Evolutionary conservation across 306 rosid species (phyloP), one percentile per base, ranked within the genome.

Genomic region (Benincasa hispida): DNA sequence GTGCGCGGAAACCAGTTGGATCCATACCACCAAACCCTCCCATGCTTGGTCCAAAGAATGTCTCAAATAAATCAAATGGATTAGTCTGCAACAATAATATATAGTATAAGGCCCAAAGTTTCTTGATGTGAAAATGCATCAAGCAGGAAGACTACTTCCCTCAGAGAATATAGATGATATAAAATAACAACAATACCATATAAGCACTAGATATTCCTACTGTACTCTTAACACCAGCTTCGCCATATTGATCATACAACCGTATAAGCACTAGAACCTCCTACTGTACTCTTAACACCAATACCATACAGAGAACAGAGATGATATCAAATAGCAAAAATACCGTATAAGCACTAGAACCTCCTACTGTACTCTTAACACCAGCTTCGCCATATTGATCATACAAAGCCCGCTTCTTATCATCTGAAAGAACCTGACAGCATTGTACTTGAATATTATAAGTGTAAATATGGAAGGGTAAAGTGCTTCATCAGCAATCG

Each of bases 391-490:
- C 98, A 82, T 88, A 94, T 83, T 87, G 96, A 89, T 94, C 98
- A 85, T 94, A 94, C 78, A 91, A 79, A 78, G 98, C 89, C 83
- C 98, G 89, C 86, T 94, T 91, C 76, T 94, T 90, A 80, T 94
- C 98, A 84, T 91, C 98, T 90, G 98, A 91, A 87, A 94, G 88
- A 83, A 94, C 98, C 98, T 94, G 98, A 81, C 88, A 91, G 80
- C 69, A 83, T 84, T 47, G 79, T 79, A 89, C 89, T 87, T 87
- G 84, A 83, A 81, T 78, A 77, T 76, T 66, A 86, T 63, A 76
- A 51, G 80, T 67, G 57, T 75, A 76, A 79, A 32, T 65, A 81
- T 48, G 42, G 53, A 30, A 72, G 51, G 62, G 50, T 79, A 45
- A 39, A 60, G 56, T 65, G 75, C 61, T 60, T 83, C 67, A 55